Evolutionary conservation across 163 green algal genomes (phyloP).

Genomic region (Smithsoniella earleae): DNA sequence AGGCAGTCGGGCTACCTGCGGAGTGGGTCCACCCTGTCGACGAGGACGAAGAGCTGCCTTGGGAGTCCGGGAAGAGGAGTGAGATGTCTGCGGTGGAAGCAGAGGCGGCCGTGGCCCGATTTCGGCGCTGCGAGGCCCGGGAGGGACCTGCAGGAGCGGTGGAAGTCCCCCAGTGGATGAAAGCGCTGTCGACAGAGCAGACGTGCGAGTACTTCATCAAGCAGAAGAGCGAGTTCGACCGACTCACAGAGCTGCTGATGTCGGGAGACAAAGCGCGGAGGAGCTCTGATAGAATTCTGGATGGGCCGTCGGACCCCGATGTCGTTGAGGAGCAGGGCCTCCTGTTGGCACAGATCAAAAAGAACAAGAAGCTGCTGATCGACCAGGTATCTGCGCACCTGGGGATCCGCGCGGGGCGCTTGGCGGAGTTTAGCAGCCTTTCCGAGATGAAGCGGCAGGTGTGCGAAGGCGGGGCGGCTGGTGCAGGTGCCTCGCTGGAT

Average conservation of each 20-base stretch:
- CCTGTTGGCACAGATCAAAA: not conserved
- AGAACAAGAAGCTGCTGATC: not conserved
- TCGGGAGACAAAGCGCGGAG: not conserved
- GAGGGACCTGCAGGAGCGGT: too few species aligned
- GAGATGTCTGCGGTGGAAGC: not conserved
- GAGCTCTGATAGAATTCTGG: not conserved
- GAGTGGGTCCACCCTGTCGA: too few species aligned
- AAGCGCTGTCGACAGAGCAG: not conserved
- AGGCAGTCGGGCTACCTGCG: too few species aligned
- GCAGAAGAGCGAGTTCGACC: constrained; percentile 5
- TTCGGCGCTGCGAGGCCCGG: constrained; percentile 1
- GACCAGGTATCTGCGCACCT: not conserved
- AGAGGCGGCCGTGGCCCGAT: not conserved
- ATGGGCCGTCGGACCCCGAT: not conserved
- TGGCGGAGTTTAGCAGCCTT: too few species aligned
- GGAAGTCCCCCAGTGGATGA: too few species aligned
- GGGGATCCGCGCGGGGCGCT: not conserved
- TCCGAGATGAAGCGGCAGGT: too few species aligned
- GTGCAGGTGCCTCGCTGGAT: not conserved
- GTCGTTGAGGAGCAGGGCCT: constrained; percentile 19
- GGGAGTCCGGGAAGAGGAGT: not conserved
- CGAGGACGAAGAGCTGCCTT: too few species aligned
- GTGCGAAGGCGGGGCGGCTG: not conserved
- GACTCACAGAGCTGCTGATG: not conserved
- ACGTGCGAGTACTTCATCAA: constrained; percentile 11